A percentile compares a stretch with the other conserved stretches of the same genome.
Conservation (phyloP, 1,284 basidiomycete species). For the Laetiporus sulphureus region DNA sequence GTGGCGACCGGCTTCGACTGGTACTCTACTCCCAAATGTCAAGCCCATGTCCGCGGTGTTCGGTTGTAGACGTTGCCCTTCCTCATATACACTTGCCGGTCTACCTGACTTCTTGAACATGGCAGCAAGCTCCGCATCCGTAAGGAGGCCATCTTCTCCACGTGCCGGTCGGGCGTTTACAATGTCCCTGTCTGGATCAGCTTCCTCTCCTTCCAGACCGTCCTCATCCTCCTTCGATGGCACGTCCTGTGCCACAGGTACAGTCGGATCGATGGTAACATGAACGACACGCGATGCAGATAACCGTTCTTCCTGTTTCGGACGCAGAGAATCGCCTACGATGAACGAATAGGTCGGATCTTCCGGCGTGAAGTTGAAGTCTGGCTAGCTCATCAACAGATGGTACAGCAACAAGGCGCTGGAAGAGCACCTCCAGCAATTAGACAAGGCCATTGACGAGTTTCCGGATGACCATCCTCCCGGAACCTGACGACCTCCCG, state of each 20-base stretch:
- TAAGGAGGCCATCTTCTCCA: constrained; percentile 68
- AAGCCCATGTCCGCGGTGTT: constrained; percentile 20
- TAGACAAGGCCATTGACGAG: constrained; percentile 67
- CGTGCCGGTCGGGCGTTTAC: constrained; percentile 67
- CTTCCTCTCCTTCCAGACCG: constrained; percentile 26
- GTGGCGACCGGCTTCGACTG: constrained; percentile 31
- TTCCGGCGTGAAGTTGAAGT: constrained; percentile 89
- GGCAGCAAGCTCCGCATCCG: constrained; percentile 49
- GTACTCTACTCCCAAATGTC: constrained; percentile 45
- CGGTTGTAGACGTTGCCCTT: constrained; percentile 29
- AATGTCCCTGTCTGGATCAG: constrained; percentile 69
- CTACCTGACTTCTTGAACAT: constrained; percentile 38
- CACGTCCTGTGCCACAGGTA: constrained; percentile 27
- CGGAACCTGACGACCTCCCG: constrained; percentile 62
- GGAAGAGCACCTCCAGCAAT: constrained; percentile 78
- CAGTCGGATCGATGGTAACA: constrained; percentile 62
- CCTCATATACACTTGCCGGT: constrained; percentile 52
- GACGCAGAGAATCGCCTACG: constrained; percentile 49
- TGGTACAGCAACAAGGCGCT: no score
- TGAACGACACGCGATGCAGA: constrained; percentile 77
- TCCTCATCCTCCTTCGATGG: constrained; percentile 38
- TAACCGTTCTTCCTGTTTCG: constrained; percentile 49
- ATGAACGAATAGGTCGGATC: constrained; percentile 86
- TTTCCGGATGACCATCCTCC: constrained; percentile 30
- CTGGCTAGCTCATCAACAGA: no score